These are phyloP conservation scores for Anthoceros angustus DNA, from an alignment of 225 moss, liverwort and hornwort genomes.

Conservation along the genomic window DNA sequence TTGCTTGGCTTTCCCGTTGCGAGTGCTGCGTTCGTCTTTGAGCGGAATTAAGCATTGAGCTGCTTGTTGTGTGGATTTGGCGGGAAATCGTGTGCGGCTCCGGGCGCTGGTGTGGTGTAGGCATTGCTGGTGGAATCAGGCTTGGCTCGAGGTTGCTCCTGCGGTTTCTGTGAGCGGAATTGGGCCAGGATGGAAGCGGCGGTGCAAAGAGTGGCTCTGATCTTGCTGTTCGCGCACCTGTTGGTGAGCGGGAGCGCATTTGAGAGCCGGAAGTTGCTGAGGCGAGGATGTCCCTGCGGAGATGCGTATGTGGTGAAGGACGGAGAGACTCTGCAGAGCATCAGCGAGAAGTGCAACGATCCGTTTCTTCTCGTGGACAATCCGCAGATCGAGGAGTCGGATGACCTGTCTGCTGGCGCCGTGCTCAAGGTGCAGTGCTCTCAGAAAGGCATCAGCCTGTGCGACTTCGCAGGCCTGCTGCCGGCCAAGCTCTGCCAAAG, in stretches of 20 bases:
- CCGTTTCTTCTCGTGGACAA: constrained; percentile 44
- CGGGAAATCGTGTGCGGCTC: no score
- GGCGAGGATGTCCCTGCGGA: constrained; percentile 40
- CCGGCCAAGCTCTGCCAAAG: constrained; percentile 30
- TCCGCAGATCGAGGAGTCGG: constrained; percentile 41
- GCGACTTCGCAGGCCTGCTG: constrained; percentile 38
- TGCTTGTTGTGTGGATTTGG: no score
- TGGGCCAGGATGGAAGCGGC: not conserved
- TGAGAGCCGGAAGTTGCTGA: not conserved
- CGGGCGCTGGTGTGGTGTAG: no score
- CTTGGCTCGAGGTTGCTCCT: no score
- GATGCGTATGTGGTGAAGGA: constrained; percentile 32
- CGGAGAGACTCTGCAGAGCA: constrained; percentile 40
- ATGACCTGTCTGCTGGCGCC: constrained; percentile 34
- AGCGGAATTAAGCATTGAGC: no score
- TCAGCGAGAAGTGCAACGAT: constrained; percentile 51
- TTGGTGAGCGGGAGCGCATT: not conserved
- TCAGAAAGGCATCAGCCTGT: constrained; percentile 35
- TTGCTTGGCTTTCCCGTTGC: no score
- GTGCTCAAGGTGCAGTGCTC: constrained; percentile 40
- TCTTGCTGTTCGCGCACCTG: not conserved
- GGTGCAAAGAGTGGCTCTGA: not conserved
- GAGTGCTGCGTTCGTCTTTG: no score
- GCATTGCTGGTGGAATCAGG: no score
- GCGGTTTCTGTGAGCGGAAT: no score